Evolutionary conservation across 2,329 filamentous ascomycete genomes (phyloP).

Genomic region (Tolypocladium inflatum): DNA sequence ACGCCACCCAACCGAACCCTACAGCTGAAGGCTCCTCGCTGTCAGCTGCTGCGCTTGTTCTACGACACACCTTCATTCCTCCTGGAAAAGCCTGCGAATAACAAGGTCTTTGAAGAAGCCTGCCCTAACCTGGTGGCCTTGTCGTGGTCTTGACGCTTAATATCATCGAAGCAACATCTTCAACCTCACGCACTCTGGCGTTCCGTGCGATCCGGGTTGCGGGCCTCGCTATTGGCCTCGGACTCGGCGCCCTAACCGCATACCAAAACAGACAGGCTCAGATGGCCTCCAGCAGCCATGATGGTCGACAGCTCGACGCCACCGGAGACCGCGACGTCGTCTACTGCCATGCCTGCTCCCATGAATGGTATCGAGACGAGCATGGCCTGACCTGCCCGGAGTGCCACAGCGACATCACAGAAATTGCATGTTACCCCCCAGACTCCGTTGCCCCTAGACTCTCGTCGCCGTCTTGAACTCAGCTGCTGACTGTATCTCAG

Average conservation of each 20-base stretch:
- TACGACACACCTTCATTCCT: not conserved
- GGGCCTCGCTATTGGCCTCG: slow-evolving; percentile 49
- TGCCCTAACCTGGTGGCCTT: not conserved
- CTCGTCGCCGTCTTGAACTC: not conserved
- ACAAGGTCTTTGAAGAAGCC: not conserved
- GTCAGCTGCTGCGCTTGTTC: not conserved
- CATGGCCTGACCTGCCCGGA: slow-evolving; percentile 61
- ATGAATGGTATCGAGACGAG: slow-evolving; percentile 73
- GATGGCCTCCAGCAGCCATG: slow-evolving; percentile 23
- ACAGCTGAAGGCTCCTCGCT: not conserved
- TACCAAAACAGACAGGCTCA: slow-evolving; percentile 37
- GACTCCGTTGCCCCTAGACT: not conserved
- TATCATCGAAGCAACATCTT: not conserved
- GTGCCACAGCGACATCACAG: slow-evolving; percentile 72
- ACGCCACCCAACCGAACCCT: not conserved
- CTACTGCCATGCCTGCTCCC: slow-evolving; percentile 72
- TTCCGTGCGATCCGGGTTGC: slow-evolving; percentile 43
- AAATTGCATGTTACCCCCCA: slow-evolving; percentile 58
- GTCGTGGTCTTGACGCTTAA: not conserved
- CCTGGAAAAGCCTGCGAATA: not conserved
- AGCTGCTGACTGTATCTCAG: slow-evolving; percentile 19
- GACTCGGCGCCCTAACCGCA: slow-evolving; percentile 46
- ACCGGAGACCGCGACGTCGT: slow-evolving; percentile 57
- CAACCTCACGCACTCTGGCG: slow-evolving; percentile 34
- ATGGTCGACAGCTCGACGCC: slow-evolving; percentile 37